Conservation (phyloP, 179 eudicot genomes). For the Beta macrorhiza region DNA sequence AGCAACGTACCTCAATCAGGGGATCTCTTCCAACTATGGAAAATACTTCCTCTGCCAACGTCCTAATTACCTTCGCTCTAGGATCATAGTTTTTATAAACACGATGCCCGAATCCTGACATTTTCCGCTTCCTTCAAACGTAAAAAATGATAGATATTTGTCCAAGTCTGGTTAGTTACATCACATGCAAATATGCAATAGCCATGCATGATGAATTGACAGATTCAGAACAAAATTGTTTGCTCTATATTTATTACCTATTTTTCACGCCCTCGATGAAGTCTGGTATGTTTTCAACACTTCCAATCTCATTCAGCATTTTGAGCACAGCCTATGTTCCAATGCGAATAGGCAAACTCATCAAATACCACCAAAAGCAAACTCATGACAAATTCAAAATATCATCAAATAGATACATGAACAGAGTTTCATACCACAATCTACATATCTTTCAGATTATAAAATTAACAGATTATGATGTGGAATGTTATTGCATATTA, state of each 20-base stretch:
- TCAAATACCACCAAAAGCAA: constrained; percentile 11
- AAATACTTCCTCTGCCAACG: constrained; percentile 96
- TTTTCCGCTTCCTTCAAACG: constrained; percentile 79
- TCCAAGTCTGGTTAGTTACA: background rate
- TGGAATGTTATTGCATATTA: constrained; percentile 24
- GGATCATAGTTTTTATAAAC: constrained; percentile 97
- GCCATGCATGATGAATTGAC: background rate
- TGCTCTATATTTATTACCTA: constrained; percentile 44
- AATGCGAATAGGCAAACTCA: constrained; percentile 3
- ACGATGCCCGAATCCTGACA: constrained; percentile 99
- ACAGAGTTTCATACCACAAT: background rate
- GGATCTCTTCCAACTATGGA: constrained; percentile 98
- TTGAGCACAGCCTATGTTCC: constrained; percentile 79
- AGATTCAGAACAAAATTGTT: background rate
- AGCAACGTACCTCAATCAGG: constrained; percentile 71
- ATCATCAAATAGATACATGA: background rate
- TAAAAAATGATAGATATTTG: constrained; percentile 6
- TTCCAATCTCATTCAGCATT: constrained; percentile 93
- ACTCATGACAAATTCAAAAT: background rate
- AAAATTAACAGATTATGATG: background rate
- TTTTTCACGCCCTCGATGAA: constrained; percentile 95
- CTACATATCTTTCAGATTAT: background rate
- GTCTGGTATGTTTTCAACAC: constrained; percentile 88
- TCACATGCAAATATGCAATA: background rate
- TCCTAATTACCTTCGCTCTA: constrained; percentile 88